phyloP scores from a whole-genome alignment of 2,329 filamentous ascomycete species.

The Chalaropsis ovoidea region DNA sequence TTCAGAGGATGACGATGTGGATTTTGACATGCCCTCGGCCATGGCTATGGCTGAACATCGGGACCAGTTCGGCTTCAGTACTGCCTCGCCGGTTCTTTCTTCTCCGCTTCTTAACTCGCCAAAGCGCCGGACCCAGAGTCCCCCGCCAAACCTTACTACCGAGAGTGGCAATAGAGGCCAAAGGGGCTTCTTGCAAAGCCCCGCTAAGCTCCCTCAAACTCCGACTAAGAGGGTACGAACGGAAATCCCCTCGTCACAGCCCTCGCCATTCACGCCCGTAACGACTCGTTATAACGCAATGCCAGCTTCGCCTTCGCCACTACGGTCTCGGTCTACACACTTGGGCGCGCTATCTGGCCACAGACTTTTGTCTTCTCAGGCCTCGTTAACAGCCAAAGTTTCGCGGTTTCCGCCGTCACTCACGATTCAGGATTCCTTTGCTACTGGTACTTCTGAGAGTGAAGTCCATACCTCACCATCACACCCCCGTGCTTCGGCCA shows the following conservation, averaged over 20 bases:
- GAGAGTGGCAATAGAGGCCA: not conserved
- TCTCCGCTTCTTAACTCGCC: not conserved
- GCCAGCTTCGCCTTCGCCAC: constrained; percentile 36
- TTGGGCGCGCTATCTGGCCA: constrained; percentile 24
- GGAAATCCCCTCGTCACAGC: constrained; percentile 40
- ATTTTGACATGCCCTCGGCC: not conserved
- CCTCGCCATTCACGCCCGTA: constrained; percentile 33
- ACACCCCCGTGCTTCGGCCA: not conserved
- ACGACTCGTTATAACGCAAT: constrained; percentile 34
- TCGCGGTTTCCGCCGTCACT: constrained; percentile 28
- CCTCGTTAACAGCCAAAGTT: not conserved
- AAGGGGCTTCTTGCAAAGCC: not conserved
- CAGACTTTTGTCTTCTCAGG: not conserved
- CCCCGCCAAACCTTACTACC: not conserved
- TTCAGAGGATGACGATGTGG: constrained; percentile 13
- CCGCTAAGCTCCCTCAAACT: constrained; percentile 36
- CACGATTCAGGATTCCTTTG: constrained; percentile 41
- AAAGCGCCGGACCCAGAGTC: not conserved
- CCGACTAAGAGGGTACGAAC: constrained; percentile 33
- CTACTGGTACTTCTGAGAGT: constrained; percentile 24
- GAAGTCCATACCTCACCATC: not conserved
- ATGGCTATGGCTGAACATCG: constrained; percentile 26
- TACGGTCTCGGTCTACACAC: constrained; percentile 33
- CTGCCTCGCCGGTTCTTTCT: not conserved
- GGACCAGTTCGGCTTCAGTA: not conserved